Evolutionary conservation across 805 yeast genomes (phyloP).

Genomic region (Cephaloascus albidus): DNA sequence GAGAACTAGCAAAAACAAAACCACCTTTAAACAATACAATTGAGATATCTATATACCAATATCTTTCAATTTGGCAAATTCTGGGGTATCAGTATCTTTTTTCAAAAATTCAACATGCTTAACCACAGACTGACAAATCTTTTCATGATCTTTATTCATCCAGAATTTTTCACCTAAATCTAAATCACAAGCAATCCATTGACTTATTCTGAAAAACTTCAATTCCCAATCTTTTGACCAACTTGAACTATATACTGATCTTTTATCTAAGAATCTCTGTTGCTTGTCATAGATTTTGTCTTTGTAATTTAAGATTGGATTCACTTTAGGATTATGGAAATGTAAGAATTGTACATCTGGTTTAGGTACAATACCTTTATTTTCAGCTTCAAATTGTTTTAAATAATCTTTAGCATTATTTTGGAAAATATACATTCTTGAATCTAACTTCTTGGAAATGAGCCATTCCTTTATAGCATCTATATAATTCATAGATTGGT

Average conservation of each 20-base stretch:
- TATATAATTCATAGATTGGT: constrained; percentile 9
- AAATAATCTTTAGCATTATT: constrained; percentile 12
- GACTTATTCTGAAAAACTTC: not conserved
- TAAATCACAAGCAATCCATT: constrained; percentile 1
- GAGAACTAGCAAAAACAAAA: too few species aligned
- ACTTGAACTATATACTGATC: not conserved
- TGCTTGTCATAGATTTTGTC: not conserved
- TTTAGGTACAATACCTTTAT: constrained; percentile 2
- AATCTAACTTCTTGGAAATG: constrained; percentile 11
- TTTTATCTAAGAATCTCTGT: not conserved
- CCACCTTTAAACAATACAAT: too few species aligned
- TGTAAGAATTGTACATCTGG: constrained; percentile 13
- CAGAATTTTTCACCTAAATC: not conserved
- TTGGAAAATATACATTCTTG: constrained; percentile 22
- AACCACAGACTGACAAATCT: constrained; percentile 12
- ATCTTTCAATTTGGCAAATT: not conserved
- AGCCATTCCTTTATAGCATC: constrained; percentile 19
- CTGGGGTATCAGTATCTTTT: constrained; percentile 9
- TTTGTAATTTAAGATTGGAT: constrained; percentile 7
- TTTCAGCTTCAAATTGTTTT: constrained; percentile 11
- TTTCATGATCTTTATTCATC: constrained; percentile 3
- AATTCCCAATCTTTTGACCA: constrained; percentile 1
- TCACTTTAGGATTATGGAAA: constrained; percentile 12
- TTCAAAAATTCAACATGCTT: constrained; percentile 14
- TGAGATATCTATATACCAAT: too few species aligned